Conservation (phyloP, 2,329 filamentous ascomycete genomes). For the Zarea fungicola region DNA sequence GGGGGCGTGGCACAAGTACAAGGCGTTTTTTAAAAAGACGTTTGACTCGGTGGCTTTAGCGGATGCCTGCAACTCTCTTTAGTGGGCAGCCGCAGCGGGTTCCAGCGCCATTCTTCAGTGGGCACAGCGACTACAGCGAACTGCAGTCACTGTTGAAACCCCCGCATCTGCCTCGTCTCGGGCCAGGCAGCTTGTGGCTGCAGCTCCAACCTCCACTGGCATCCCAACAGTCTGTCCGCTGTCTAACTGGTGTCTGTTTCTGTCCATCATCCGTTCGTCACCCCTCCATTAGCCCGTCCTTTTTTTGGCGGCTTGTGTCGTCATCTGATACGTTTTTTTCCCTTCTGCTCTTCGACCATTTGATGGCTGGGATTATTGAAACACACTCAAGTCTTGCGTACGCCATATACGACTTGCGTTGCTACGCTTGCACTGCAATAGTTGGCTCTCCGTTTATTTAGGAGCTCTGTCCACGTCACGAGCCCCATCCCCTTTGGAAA, state of each 20-base stretch:
- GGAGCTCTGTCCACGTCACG: conserved; percentile 1
- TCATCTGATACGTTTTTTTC: too few relatives aligned
- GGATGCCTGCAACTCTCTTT: not conserved
- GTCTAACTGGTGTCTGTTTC: too few relatives aligned
- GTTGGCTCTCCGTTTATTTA: too few relatives aligned
- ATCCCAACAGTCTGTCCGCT: too few relatives aligned
- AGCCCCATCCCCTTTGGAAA: not conserved
- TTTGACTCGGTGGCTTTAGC: not conserved
- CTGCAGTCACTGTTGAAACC: not conserved
- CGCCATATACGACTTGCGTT: not conserved
- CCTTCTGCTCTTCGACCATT: too few relatives aligned
- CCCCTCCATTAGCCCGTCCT: not conserved
- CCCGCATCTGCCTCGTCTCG: not conserved
- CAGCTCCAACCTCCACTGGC: conserved; percentile 6
- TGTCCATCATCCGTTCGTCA: not conserved
- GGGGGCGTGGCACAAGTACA: not conserved
- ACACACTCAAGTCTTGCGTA: not conserved
- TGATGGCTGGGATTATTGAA: too few relatives aligned
- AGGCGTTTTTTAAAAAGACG: not conserved
- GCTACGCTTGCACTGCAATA: conserved; percentile 1
- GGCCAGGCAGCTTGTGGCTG: not conserved
- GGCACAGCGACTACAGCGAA: conserved; percentile 3
- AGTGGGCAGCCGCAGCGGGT: not conserved
- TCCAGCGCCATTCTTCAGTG: not conserved
- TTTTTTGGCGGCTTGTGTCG: too few relatives aligned